Conservation (phyloP, 148 eudicot genomes). For the Tetragonia tetragonoides region DNA sequence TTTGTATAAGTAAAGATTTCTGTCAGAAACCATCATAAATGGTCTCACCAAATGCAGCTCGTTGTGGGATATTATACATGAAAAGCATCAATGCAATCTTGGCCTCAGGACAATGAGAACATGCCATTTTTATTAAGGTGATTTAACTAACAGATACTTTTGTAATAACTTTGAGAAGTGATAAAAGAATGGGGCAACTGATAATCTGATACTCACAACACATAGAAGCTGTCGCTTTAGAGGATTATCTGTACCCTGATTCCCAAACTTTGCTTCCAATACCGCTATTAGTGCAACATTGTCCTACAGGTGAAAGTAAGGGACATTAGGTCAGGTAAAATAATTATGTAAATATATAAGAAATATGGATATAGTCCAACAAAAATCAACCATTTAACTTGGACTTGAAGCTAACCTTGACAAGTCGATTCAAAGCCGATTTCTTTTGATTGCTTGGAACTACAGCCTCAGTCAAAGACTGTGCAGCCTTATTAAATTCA, state of each 20-base stretch:
- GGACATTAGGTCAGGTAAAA: not conserved
- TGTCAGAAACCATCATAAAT: not conserved
- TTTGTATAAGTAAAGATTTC: not conserved
- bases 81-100: not conserved
- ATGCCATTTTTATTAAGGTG: not conserved
- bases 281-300: constrained; percentile 92
- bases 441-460: constrained; percentile 85
- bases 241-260: constrained; percentile 79
- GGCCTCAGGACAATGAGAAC: not conserved
- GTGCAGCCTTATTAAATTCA: constrained; percentile 98
- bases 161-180: no score
- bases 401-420: constrained; percentile 55
- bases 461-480: constrained; percentile 89
- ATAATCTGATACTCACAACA: constrained; percentile 59
- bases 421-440: constrained; percentile 74
- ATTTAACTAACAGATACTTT: not conserved
- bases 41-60: not conserved
- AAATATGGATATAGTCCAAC: not conserved
- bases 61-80: no score
- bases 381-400: not conserved
- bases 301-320: constrained; percentile 48
- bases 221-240: constrained; percentile 98
- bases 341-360: not conserved
- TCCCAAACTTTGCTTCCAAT: constrained; percentile 84
- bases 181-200: no score